Conservation (phyloP, 208 protist genomes). For the Cochliopodium minus region DNA sequence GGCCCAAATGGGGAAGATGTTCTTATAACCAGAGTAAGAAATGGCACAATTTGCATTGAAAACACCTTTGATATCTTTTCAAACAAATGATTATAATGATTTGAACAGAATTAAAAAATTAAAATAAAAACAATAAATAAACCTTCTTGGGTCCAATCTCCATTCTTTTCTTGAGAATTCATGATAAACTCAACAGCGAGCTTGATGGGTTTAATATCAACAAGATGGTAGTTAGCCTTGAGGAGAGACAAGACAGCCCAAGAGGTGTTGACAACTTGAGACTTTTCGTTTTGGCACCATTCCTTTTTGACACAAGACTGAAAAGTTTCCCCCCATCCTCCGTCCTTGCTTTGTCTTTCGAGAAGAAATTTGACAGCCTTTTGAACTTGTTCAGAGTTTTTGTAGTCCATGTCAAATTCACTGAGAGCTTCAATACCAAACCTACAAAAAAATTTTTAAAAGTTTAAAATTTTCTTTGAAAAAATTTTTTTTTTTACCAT, state of each 20-base stretch:
- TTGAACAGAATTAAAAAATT: too few relatives aligned
- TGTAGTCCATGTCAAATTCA: conserved; percentile 41
- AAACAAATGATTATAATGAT: conserved; percentile 11
- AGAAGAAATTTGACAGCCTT: conserved; percentile 66
- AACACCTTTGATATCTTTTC: conserved; percentile 79
- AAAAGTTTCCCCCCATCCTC: conserved; percentile 84
- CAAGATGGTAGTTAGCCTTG: conserved; percentile 41
- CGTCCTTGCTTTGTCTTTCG: conserved; percentile 68
- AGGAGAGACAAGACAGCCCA: conserved; percentile 84
- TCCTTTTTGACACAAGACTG: conserved; percentile 39
- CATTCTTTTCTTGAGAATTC: conserved; percentile 49
- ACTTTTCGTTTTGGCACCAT: conserved; percentile 18
- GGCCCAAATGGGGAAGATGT: conserved; percentile 89
- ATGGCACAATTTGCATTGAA: conserved; percentile 95
- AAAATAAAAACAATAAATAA: too few relatives aligned
- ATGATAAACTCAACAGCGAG: conserved; percentile 56
- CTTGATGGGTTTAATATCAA: conserved; percentile 39
- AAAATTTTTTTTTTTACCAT: too few relatives aligned
- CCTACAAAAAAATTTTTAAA: too few relatives aligned
- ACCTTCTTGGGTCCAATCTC: conserved; percentile 71
- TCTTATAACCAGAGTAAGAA: conserved; percentile 81
- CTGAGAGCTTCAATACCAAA: conserved; percentile 72
- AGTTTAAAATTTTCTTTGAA: too few relatives aligned
- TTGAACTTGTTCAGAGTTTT: conserved; percentile 17
- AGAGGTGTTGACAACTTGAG: conserved; percentile 81